Percentiles rank a stretch among this genome's conserved stretches.
Evolutionary conservation across 495 filamentous ascomycete species (phyloP).

Genomic region (Neurospora africana): DNA sequence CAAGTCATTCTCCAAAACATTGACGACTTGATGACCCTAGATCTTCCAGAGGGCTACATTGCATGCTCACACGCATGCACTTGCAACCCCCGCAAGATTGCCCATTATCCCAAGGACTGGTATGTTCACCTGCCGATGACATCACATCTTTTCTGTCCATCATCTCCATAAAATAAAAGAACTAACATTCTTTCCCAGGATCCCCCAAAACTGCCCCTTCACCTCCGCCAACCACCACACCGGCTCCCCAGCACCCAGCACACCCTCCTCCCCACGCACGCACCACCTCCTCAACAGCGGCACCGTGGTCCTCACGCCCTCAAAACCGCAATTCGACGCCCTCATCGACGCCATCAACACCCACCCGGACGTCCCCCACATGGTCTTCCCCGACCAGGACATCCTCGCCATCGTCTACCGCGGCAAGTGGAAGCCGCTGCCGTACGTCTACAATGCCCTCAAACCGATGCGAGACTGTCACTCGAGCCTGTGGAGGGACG

Average conservation of each 20-base stretch:
- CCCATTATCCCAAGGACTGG: constrained; percentile 30
- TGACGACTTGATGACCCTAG: constrained; percentile 31
- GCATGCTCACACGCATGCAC: constrained; percentile 27
- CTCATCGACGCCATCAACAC: constrained; percentile 32
- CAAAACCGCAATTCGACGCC: constrained; percentile 20
- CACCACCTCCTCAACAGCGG: constrained; percentile 33
- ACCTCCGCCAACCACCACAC: constrained; percentile 27
- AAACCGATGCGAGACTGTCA: constrained; percentile 31
- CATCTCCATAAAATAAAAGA: not conserved
- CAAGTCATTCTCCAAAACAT: constrained; percentile 31
- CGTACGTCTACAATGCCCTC: constrained; percentile 29
- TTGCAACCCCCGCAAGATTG: constrained; percentile 28
- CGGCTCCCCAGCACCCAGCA: constrained; percentile 24
- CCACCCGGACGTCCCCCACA: constrained; percentile 29
- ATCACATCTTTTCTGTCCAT: not conserved
- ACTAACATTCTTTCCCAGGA: constrained; percentile 6
- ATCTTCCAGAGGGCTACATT: constrained; percentile 25
- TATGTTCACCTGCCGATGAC: not conserved
- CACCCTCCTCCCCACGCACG: constrained; percentile 18
- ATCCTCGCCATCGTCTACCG: constrained; percentile 29
- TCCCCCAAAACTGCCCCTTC: constrained; percentile 29
- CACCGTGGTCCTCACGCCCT: constrained; percentile 26
- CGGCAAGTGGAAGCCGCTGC: constrained; percentile 27
- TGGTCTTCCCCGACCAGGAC: constrained; percentile 34
- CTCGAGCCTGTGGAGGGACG: constrained; percentile 19